phyloP scores from a whole-genome alignment of 2,329 filamentous ascomycete species.

The Ceratocystis harringtonii region DNA sequence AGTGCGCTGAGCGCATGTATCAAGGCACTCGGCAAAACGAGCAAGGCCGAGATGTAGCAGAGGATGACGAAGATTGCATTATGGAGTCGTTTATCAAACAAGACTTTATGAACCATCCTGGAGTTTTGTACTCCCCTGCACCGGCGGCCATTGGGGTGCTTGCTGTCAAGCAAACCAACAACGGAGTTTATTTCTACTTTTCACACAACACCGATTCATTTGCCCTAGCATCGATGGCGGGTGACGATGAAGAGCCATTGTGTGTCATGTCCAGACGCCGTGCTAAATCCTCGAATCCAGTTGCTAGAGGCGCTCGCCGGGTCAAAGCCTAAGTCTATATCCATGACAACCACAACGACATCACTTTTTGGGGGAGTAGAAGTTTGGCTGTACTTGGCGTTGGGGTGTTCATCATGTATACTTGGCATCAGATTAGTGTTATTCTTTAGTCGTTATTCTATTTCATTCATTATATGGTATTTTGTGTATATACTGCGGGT shows the following conservation, averaged over 20 bases:
- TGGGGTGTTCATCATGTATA: not conserved
- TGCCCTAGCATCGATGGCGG: conserved; percentile 79
- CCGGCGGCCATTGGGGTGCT: conserved; percentile 83
- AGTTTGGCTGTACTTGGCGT: not conserved
- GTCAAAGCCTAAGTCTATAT: conserved; percentile 21
- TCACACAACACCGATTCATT: conserved; percentile 88
- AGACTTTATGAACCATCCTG: conserved; percentile 90
- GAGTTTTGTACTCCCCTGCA: conserved; percentile 64
- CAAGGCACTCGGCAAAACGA: conserved; percentile 45
- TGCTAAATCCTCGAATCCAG: conserved; percentile 45
- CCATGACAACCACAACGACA: conserved; percentile 18
- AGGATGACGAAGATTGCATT: conserved; percentile 61
- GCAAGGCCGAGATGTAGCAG: conserved; percentile 47
- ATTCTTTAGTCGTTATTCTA: conserved; percentile 3
- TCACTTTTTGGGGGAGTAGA: not conserved
- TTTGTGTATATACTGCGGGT: not conserved
- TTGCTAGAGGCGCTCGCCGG: conserved; percentile 41
- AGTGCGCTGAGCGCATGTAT: conserved; percentile 75
- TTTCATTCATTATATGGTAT: not conserved
- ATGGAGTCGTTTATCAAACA: conserved; percentile 62
- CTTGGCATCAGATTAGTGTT: not conserved
- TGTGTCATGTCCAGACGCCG: conserved; percentile 52
- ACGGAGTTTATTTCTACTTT: conserved; percentile 75
- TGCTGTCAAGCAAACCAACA: conserved; percentile 66
- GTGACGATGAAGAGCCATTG: conserved; percentile 55